Base-by-base conservation (phyloP, 75 land plant genomes). In the Adiantum capillusveneris region DNA sequence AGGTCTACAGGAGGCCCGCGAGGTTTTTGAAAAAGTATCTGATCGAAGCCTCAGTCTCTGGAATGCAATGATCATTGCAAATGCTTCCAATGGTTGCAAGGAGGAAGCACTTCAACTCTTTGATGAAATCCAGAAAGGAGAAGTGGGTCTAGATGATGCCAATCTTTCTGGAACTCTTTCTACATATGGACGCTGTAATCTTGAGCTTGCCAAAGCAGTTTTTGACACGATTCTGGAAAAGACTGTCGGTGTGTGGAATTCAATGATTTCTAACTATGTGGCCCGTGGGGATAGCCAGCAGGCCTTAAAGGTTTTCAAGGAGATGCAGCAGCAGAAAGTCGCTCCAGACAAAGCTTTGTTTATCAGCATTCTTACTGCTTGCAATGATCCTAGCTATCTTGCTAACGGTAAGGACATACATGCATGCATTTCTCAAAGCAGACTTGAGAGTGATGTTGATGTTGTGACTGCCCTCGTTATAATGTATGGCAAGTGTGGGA, bases 111-210 rank as follows among this genome's bases (percentile, higher is more conserved):
- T 61, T 5, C 9, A 44, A 6, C 63, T 61, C 9, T 61, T 61
- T 30, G 30, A 9, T 6, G 27, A 26, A 18, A 61, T 61, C 50
- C 41, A 46, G 20, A 37, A 21, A 13, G 63, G 25, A 25, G 52
- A 22, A 24, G 22, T 61, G 25, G 14, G 5, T n/a, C 74, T 83
- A 0, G 78, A 84, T 71, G 77, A 76, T 49, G 58, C 63, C 24
- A 80, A 83, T 0, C 59, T 56, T 54, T 61, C 69, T 2, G 59
- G 69, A 1, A 44, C 71, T 57, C 30, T 82, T 24, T 71, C 76
- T 44, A 74, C 69, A 2, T 71, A 70, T 64, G 82, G 76, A 12
- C 72, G 58, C 45, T 83, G 83, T 3, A 21, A 29, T 30, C 18
- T 61, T 14, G 50, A 22, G 12, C 18, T 30, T 24, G 68, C 68